These are phyloP conservation scores for Daldinia decipiens DNA, from an alignment of 495 filamentous ascomycete genomes.

Conservation along the genomic window DNA sequence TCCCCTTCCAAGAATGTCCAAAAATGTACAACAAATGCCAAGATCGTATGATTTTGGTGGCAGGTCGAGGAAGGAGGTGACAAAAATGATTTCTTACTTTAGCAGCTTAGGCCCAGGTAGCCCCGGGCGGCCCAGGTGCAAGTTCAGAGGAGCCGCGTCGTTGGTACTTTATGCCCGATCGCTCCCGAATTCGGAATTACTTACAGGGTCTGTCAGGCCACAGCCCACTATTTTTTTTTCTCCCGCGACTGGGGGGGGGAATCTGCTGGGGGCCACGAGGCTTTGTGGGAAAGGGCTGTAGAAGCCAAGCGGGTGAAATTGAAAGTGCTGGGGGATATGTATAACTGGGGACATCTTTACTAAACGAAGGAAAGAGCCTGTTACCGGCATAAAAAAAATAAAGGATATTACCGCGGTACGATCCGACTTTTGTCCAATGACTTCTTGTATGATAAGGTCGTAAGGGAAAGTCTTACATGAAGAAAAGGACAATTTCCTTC, in stretches of 20 bases:
- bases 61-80: conserved; percentile 23
- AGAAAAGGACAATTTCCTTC: not conserved
- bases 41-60: conserved; percentile 44
- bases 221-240: conserved; percentile 43
- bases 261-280: conserved; percentile 20
- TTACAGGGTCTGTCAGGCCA: conserved; percentile 44
- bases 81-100: conserved; percentile 20
- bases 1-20: conserved; percentile 15
- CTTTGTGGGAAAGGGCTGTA: conserved; percentile 37
- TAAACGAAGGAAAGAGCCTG: conserved; percentile 15
- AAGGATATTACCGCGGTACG: conserved; percentile 18
- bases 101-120: not conserved
- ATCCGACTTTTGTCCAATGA: conserved; percentile 1
- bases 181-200: conserved; percentile 40
- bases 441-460: not conserved
- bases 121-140: not conserved
- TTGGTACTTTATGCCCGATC: conserved; percentile 40
- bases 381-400: conserved; percentile 16
- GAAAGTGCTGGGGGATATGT: not conserved
- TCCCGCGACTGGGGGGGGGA: conserved; percentile 12
- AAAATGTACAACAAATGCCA: conserved; percentile 23
- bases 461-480: not conserved
- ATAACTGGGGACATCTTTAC: conserved; percentile 24
- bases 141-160: conserved; percentile 30
- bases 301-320: not conserved